phyloP scores from a whole-genome alignment of 2,329 filamentous ascomycete genomes.

The Zopfia rhizophila region DNA sequence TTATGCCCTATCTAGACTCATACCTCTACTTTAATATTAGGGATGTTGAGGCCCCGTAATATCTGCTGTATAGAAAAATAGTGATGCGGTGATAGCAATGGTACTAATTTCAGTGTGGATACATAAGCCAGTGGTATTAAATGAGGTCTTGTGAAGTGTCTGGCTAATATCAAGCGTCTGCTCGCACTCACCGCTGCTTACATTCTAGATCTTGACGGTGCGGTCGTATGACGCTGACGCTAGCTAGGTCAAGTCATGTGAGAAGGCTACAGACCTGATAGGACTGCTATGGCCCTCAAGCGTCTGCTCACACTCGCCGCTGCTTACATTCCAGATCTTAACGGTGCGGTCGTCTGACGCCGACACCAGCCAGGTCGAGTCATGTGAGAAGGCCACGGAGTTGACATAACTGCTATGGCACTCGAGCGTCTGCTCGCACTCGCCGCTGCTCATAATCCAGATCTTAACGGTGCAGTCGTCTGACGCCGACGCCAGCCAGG shows the following conservation, averaged over 20 bases:
- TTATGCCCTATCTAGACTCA: too few species aligned
- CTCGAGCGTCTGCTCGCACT: conserved; percentile 6
- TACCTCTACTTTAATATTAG: too few species aligned
- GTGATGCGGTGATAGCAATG: too few species aligned
- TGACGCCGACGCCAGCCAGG: too few species aligned
- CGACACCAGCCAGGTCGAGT: conserved; percentile 23
- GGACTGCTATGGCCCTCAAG: conserved; percentile 10
- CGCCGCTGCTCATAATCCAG: conserved; percentile 1
- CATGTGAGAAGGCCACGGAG: conserved; percentile 27
- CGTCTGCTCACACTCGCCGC: conserved; percentile 17
- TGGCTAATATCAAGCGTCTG: conserved; percentile 18
- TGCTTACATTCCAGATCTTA: conserved; percentile 25
- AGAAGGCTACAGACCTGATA: conserved; percentile 23
- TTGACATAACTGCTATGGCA: conserved; percentile 5
- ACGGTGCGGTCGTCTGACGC: conserved; percentile 24
- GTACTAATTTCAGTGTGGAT: too few species aligned
- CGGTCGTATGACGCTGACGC: conserved; percentile 30
- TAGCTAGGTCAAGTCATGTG: conserved; percentile 16
- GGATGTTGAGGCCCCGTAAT: too few species aligned
- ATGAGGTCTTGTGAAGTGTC: too few species aligned
- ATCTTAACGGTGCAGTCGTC: too few species aligned
- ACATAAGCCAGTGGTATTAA: too few species aligned
- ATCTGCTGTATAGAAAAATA: too few species aligned
- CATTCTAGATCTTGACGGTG: conserved; percentile 25
- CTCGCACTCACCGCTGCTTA: conserved; percentile 15